phyloP scores from a whole-genome alignment of 2,329 filamentous ascomycete species.

The Sporothrix brasiliensis region DNA sequence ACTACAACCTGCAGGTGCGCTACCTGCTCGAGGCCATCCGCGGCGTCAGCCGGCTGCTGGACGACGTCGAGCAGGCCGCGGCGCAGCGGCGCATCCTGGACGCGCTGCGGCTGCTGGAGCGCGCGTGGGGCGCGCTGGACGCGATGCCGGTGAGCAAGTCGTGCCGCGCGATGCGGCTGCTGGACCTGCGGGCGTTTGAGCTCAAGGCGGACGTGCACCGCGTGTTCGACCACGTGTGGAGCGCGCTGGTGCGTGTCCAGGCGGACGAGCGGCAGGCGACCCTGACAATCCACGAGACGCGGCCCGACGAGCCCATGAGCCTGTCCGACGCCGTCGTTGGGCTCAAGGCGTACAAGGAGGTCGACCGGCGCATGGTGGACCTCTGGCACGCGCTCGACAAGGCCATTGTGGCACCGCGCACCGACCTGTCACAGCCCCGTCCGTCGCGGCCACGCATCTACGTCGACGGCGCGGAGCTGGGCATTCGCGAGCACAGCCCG shows the following conservation, averaged over 20 bases:
- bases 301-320: conserved; percentile 54
- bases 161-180: conserved; percentile 64
- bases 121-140: conserved; percentile 63
- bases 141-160: conserved; percentile 63
- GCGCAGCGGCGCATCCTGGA: conserved; percentile 60
- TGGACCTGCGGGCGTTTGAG: conserved; percentile 66
- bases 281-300: conserved; percentile 4
- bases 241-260: conserved; percentile 66
- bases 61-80: conserved; percentile 61
- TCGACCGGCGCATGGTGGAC: conserved; percentile 61
- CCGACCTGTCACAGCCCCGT: conserved; percentile 46
- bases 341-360: conserved; percentile 62
- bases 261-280: conserved; percentile 50
- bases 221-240: conserved; percentile 72
- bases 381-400: conserved; percentile 66
- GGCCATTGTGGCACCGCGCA: conserved; percentile 63
- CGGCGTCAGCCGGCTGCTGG: conserved; percentile 62
- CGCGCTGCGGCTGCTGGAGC: conserved; percentile 59
- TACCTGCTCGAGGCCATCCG: conserved; percentile 56
- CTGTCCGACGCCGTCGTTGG: conserved; percentile 59
- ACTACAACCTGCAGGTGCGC: conserved; percentile 62
- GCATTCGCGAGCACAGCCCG: conserved; percentile 46
- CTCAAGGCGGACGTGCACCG: conserved; percentile 68
- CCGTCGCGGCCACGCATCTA: conserved; percentile 47
- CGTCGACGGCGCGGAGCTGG: conserved; percentile 51